Evolutionary conservation across 208 protist genomes (phyloP).

Genomic region (Acanthamoeba sp.): DNA sequence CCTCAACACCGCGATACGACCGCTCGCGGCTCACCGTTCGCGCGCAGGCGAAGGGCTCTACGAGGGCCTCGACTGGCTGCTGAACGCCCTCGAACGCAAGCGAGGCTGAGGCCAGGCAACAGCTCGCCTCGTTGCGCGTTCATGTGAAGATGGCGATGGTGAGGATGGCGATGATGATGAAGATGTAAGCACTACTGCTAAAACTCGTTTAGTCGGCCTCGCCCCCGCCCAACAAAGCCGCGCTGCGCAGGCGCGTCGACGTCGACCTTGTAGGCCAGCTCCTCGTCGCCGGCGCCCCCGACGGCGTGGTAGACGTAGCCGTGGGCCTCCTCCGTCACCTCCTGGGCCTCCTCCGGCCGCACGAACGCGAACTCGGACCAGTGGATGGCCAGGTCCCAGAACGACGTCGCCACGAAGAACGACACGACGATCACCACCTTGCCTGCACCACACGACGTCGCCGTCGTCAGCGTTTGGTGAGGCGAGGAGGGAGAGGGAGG

Average conservation of each 20-base stretch:
- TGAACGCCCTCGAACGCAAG: conserved; percentile 27
- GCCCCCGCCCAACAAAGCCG: too few species aligned
- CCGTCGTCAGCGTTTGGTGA: too few species aligned
- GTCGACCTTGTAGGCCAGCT: not conserved
- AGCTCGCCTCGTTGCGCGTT: too few species aligned
- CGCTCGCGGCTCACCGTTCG: conserved; percentile 83
- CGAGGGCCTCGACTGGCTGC: conserved; percentile 81
- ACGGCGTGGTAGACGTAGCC: conserved; percentile 54
- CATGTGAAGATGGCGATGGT: too few species aligned
- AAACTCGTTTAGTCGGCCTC: not conserved
- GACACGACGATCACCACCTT: conserved; percentile 60
- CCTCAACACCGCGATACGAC: too few species aligned
- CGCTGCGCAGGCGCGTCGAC: not conserved
- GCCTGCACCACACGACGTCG: too few species aligned
- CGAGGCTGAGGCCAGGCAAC: not conserved
- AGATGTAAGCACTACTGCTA: too few species aligned
- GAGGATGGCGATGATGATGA: too few species aligned
- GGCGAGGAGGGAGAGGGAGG: not conserved
- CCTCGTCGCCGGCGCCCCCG: not conserved
- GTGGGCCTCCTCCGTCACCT: conserved; percentile 14
- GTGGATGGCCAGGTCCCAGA: conserved; percentile 54
- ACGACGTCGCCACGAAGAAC: conserved; percentile 59
- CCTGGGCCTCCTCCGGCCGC: not conserved
- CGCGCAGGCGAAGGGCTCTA: conserved; percentile 82
- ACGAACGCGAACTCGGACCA: conserved; percentile 65